These are phyloP conservation scores for Sordaria brevicollis DNA, from an alignment of 495 filamentous ascomycete genomes.

Conservation along the genomic window DNA sequence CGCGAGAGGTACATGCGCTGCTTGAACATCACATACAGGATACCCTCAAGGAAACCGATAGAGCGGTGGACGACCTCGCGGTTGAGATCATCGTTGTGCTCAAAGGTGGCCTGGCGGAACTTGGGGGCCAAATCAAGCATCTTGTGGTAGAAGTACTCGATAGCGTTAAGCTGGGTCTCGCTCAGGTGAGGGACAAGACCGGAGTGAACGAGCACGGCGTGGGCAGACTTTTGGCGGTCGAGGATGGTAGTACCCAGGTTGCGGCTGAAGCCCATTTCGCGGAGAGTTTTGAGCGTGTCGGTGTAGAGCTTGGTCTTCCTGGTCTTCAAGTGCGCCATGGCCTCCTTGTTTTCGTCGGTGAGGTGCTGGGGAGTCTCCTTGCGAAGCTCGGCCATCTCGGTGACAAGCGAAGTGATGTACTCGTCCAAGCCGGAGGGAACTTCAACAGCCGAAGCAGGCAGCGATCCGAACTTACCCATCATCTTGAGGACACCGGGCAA, in stretches of 20 bases:
- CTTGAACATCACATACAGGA: constrained; percentile 55
- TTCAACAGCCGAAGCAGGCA: constrained; percentile 43
- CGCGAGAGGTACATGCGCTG: constrained; percentile 48
- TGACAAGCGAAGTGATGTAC: constrained; percentile 56
- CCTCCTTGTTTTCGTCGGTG: constrained; percentile 71
- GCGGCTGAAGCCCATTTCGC: constrained; percentile 79
- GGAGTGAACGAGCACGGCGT: constrained; percentile 47
- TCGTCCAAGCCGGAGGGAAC: constrained; percentile 49
- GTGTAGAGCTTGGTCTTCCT: constrained; percentile 86
- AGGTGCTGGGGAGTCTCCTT: constrained; percentile 67
- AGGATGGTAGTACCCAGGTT: constrained; percentile 63
- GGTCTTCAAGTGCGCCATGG: constrained; percentile 76
- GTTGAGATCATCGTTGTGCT: constrained; percentile 77
- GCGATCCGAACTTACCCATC: constrained; percentile 36
- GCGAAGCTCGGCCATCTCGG: constrained; percentile 59
- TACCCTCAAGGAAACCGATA: constrained; percentile 70
- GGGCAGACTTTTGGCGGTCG: constrained; percentile 57
- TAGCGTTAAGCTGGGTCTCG: constrained; percentile 20
- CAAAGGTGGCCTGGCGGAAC: constrained; percentile 51
- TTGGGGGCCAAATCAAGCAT: constrained; percentile 59
- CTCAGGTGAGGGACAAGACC: constrained; percentile 13
- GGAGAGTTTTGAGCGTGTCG: constrained; percentile 69
- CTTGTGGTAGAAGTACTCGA: constrained; percentile 71
- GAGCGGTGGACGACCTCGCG: constrained; percentile 65
- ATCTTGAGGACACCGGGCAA: constrained; percentile 47